Base-by-base conservation (phyloP, 2,329 filamentous ascomycete genomes). In the Ceratocystis cubensis region DNA sequence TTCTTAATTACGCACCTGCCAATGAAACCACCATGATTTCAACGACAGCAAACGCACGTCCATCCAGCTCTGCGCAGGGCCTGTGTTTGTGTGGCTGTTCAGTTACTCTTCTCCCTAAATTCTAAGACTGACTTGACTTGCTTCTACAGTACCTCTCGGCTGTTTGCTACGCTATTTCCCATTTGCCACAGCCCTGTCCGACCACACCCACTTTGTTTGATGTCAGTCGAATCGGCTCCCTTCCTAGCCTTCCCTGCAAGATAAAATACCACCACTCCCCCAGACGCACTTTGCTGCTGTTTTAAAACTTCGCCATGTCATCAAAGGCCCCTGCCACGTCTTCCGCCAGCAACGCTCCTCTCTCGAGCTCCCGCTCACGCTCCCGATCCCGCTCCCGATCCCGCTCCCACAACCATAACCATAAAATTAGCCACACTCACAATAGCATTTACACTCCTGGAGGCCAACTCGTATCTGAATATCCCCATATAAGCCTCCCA, bases 351-450 rank as follows among this genome's bases (percentile, higher is more conserved):
- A 45, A 25, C 59, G n/a, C 33, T 25, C 59, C 22, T 45, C 17
- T 22, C 59, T 62, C 59, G 22, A 62, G 59, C 59, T 62, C 41
- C 56, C n/a, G 25, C 33, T 62, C 41, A 28, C n/a, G 25, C 56
- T 28, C 56, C 30, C 59, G 59, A n/a, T 62, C 59, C 59, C n/a
- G 25, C 56, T 28, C 56, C 30, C 59, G 59, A n/a, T 62, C 59
- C 59, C 41, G 33, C 20, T 13, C 59, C 30, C 25, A 57, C 10
- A 30, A 15, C 22, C 50, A 56, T 7, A 56, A 5, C 25, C 20
- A 56, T 7, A n/a, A 48, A n/a, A 8, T 28, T 15, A 25, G 8
- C 7, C 50, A 30, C 8, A 56, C 13, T 25, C 22, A 57, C 22
- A 30, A 28, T 28, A 15, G 20, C 20, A 13, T 53, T 22, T 53